These are phyloP conservation scores for Phytophthora multivora DNA, from an alignment of 352 stramenopile species.

Conservation along the genomic window DNA sequence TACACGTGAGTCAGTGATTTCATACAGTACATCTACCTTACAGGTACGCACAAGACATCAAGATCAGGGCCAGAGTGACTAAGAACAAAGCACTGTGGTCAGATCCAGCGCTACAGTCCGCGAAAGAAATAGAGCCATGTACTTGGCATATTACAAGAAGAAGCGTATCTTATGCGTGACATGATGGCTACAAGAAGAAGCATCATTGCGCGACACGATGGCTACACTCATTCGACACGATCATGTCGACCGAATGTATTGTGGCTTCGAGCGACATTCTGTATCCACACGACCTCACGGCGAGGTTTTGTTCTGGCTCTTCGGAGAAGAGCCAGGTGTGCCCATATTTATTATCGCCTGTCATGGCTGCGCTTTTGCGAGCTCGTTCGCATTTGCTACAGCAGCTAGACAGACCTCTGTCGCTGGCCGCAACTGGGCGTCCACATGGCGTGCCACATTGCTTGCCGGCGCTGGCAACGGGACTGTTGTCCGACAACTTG, in stretches of 20 bases:
- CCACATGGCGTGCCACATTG: constrained; percentile 2
- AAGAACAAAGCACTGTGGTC: not conserved
- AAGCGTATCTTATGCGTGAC: no score
- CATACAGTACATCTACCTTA: not conserved
- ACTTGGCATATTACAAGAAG: no score
- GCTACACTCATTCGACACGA: constrained; percentile 10
- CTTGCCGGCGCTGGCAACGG: not conserved
- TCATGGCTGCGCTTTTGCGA: constrained; percentile 13
- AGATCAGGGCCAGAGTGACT: not conserved
- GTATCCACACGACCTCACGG: constrained; percentile 11
- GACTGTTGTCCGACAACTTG: not conserved
- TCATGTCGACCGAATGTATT: constrained; percentile 22
- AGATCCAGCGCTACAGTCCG: not conserved
- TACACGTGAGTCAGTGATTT: constrained; percentile 25
- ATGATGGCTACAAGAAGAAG: no score
- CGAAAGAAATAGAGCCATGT: constrained; percentile 1
- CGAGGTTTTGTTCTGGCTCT: constrained; percentile 16
- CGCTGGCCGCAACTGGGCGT: not conserved
- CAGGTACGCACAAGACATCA: no score
- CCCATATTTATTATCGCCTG: constrained; percentile 19
- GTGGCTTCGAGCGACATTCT: constrained; percentile 15
- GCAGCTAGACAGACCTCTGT: not conserved
- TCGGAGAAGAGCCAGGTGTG: constrained; percentile 11
- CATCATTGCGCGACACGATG: constrained; percentile 15
- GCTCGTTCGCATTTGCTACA: not conserved